Evolutionary conservation across 371 early-diverging fungal species (phyloP), one percentile per base, ranked within the genome.

Genomic region (Zychaea mexicana): DNA sequence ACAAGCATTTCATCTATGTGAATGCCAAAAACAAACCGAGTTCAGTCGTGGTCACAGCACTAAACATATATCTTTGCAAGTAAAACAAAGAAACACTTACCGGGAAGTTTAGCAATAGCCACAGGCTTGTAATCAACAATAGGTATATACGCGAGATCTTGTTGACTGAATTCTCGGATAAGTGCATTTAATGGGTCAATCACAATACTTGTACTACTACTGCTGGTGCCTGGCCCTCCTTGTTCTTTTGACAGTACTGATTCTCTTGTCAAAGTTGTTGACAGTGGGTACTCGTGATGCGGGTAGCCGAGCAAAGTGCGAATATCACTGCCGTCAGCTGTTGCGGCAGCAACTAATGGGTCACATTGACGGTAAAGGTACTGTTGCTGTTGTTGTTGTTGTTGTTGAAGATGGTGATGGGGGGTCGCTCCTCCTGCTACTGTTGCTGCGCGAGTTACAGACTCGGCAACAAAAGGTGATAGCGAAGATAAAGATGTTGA

Each of bases 1-100:
- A 74, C 60, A 36, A 72, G 56, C 1, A 74, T 38, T 60, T 79
- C 79, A 52, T 62, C 73, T 72, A 53, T 42, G 24, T 27, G 52
- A 38, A n/a, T n/a, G n/a, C n/a, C n/a, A n/a, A n/a, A n/a, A n/a
- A n/a, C n/a, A n/a, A n/a, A n/a, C n/a, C n/a, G n/a, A n/a, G n/a
- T n/a, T n/a, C n/a, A n/a, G n/a, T n/a, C n/a, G n/a, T n/a, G n/a
- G n/a, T n/a, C n/a, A n/a, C n/a, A n/a, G n/a, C n/a, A n/a, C n/a
- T n/a, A n/a, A n/a, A n/a, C n/a, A n/a, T n/a, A n/a, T n/a, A n/a
- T n/a, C n/a, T n/a, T n/a, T n/a, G n/a, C n/a, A n/a, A n/a, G n/a
- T n/a, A n/a, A n/a, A n/a, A n/a, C n/a, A n/a, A n/a, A n/a, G n/a
- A n/a, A n/a, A n/a, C n/a, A 42, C 63, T 58, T 61, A 65, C 70